Base-by-base conservation (phyloP, 2,329 filamentous ascomycete genomes). In the Cytospora mali region DNA sequence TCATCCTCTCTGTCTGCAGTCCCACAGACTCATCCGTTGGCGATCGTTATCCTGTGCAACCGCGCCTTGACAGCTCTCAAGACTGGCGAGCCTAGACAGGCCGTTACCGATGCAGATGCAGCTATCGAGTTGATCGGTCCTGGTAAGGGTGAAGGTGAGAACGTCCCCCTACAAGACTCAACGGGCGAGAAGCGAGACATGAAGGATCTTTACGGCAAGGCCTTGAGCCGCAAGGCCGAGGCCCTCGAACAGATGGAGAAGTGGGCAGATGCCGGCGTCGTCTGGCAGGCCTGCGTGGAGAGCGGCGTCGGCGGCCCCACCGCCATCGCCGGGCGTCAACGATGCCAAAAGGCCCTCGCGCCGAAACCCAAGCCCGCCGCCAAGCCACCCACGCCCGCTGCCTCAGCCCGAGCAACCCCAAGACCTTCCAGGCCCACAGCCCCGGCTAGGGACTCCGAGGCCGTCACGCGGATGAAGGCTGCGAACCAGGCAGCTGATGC, bases 171-270 rank as follows among this genome's bases (percentile, higher is more conserved):
- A 0, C 82, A 81, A 27, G 82, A 83, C 61, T 77, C 80, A n/a
- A 77, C 77, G 48, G 83, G 87, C 35, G 82, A 88, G 61, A 79
- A 80, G 23, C 95, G 96, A 68, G 89, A 94, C 54, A 96, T 99
- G 91, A 90, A 87, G 66, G 93, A 97, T 21, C 91, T 97, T 66
- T 98, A 90, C 72, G 93, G 92, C 58, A 99, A 98, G 75, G 94
- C 94, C 0, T 79, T 98, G 31, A 94, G 91, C 77, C 89, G 95
- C 59, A 98, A 98, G 79, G 95, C 95, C 0, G 95, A 99, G 76
- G 95, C 93, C 1, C 81, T 98, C 9, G 95, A 99, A 75, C 90
- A 97, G 72, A 89, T 99, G 81, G 95, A 99, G 77, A 92, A 90
- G 73, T 99, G 94, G 94, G 77, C 79, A 3, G 94, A 98, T 56